These are phyloP conservation scores for Suillus cothurnatus DNA, from an alignment of 768 basidiomycete species.

Conservation along the genomic window DNA sequence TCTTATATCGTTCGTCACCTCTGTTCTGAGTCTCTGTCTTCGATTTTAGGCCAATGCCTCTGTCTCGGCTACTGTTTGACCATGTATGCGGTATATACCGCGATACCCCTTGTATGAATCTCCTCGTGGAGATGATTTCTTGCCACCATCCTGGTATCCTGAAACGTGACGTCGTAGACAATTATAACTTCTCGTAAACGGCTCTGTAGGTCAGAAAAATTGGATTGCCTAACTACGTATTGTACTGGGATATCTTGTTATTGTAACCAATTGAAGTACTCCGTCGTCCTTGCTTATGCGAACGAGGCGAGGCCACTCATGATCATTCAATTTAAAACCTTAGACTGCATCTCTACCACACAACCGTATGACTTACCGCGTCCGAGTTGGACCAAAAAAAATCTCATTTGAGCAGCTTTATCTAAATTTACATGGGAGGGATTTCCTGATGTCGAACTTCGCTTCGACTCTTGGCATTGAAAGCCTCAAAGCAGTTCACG, in stretches of 20 bases:
- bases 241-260: background rate
- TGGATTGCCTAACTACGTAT: background rate
- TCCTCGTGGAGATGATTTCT: background rate
- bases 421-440: no score
- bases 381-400: no score
- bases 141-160: background rate
- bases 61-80: background rate
- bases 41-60: background rate
- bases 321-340: background rate
- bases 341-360: background rate
- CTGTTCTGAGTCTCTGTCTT: background rate
- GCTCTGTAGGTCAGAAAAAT: background rate
- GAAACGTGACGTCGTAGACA: background rate
- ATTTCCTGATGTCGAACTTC: no score
- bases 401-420: no score
- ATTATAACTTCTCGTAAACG: background rate
- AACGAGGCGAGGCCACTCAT: background rate
- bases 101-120: background rate
- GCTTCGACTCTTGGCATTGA: no score
- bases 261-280: background rate
- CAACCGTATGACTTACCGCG: no score
- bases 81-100: background rate
- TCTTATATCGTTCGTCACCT: background rate
- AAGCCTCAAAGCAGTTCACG: no score
- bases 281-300: background rate